Evolutionary conservation across 176 grass and related monocot genomes (phyloP).

Genomic region (Saccharum spontaneum): DNA sequence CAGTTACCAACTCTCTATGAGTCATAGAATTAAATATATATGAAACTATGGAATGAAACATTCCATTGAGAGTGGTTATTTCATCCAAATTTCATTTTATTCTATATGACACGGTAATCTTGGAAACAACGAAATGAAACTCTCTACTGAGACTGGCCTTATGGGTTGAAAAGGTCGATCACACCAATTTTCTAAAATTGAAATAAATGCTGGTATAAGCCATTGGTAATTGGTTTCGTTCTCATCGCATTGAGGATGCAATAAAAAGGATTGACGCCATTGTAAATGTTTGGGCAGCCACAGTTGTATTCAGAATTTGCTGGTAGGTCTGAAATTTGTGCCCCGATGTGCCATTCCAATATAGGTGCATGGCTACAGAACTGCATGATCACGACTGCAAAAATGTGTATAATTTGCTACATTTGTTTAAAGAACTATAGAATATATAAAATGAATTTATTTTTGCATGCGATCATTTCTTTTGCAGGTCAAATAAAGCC

Average conservation of each 20-base stretch:
- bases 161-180: background rate
- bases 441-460: background rate
- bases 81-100: too few species aligned
- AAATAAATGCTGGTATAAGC: constrained; percentile 20
- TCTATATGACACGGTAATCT: too few species aligned
- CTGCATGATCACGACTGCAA: background rate
- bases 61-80: too few species aligned
- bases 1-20: too few species aligned
- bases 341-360: background rate
- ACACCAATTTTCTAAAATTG: background rate
- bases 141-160: too few species aligned
- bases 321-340: background rate
- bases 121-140: too few species aligned
- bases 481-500: too few species aligned
- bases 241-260: background rate
- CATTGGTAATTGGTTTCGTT: background rate
- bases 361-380: background rate
- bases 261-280: background rate
- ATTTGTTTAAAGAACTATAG: background rate
- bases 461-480: too few species aligned
- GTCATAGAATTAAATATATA: too few species aligned
- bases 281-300: constrained; percentile 5
- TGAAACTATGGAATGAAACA: too few species aligned
- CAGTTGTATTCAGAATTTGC: constrained; percentile 15
- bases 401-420: background rate